These are phyloP conservation scores for Solanum dulcamara DNA, from an alignment of 257 asterid species.

Conservation along the genomic window DNA sequence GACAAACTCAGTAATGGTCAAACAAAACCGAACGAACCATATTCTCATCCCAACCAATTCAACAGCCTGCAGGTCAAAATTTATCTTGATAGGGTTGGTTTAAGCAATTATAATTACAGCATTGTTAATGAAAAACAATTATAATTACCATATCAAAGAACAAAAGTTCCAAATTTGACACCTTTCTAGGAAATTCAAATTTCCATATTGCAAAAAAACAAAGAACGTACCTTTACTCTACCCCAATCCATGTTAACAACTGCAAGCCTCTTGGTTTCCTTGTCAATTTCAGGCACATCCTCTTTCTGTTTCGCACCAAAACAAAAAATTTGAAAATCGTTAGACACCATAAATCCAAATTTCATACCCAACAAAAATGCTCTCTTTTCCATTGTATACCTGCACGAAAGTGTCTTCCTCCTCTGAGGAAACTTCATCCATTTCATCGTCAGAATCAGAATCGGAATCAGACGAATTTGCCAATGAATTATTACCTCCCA, in stretches of 20 bases:
- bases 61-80: constrained; percentile 39
- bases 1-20: not conserved
- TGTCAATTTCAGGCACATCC: constrained; percentile 64
- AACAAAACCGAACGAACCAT: not conserved
- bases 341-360: not conserved
- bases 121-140: not conserved
- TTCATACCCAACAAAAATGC: constrained; percentile 14
- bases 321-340: not conserved
- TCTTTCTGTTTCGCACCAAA: constrained; percentile 36
- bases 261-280: constrained; percentile 79
- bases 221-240: constrained; percentile 67
- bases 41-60: constrained; percentile 19
- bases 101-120: not conserved
- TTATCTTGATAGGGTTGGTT: not conserved
- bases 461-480: constrained; percentile 31
- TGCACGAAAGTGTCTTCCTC: constrained; percentile 37
- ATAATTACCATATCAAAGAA: not conserved
- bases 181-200: not conserved
- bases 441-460: constrained; percentile 4
- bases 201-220: not conserved
- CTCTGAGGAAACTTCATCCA: constrained; percentile 16
- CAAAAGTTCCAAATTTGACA: not conserved
- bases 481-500: constrained; percentile 33
- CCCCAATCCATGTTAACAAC: constrained; percentile 86
- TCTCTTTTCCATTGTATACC: constrained; percentile 7